Evolutionary conservation across 192 early-diverging fungal genomes (phyloP), one percentile per base, ranked within the genome.

Genomic region (Mortierella antarctica): DNA sequence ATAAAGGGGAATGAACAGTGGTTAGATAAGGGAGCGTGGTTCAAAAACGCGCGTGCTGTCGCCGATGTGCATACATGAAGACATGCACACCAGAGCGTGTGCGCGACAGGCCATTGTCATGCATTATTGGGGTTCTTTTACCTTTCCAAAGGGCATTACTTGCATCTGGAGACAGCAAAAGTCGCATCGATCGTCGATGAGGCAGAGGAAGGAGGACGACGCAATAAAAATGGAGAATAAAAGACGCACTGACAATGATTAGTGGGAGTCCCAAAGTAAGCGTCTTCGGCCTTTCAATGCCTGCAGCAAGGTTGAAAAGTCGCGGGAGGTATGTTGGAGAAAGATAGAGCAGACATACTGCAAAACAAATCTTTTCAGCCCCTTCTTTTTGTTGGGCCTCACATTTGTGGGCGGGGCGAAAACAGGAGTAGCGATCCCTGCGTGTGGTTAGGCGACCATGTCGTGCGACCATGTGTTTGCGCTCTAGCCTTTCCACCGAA

Each of bases 131-230:
- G 18, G 20, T 6, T 67, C 39, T 48, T 40, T 67, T 74, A 74
- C 73, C 73, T 74, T 67, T 74, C 73, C 73, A 74, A 40, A 74
- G 57, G 40, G 62, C 73, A 50, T 51, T 61, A 44, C 65, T 74
- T 48, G 64, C 44, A 45, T 65, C 65, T 74, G n/a, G n/a, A 59
- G 53, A 56, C 55, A n/a, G 13, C 2, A 55, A 41, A 20, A 18
- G 40, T 44, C 15, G 23, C 18, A 42, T 44, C 57, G 42, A 42
- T 14, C 17, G 40, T 42, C 7, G 8, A 51, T n/a, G 40, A 23
- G 11, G 65, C n/a, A 44, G 39, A 12, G 42, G 52, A 13, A 11
- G 46, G 44, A 14, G 17, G 44, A 56, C 20, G 31, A 48, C 13
- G 13, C 6, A 57, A 18, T 42, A 10, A 41, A 58, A 15, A 56